Evolutionary conservation across 2,329 filamentous ascomycete species (phyloP), one percentile per base, ranked within the genome.

Genomic region (Penicillium sp.): DNA sequence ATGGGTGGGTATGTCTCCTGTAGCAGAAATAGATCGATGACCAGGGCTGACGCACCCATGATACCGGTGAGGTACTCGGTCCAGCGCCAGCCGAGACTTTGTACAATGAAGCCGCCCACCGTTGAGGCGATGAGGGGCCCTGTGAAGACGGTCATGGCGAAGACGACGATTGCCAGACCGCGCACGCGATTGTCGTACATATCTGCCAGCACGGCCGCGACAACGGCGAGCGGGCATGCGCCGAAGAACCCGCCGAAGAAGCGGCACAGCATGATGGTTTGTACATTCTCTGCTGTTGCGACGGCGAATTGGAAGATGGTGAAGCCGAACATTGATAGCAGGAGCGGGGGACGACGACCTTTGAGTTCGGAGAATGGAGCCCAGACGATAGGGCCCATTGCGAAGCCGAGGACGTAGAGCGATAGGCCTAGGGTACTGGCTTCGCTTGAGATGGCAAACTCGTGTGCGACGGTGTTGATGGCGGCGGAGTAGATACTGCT

Each of bases 401-500:
- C 80, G 63, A 80, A 82, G 3, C 80, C 80, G 9, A 81, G 64
- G 46, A 82, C 72, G 65, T 76, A 80, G 2, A 81, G 64, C 1
- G 72, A 77, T 11, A 78, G 69, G 16, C 76, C 77, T 6, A 79
- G 69, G 11, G 75, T 67, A 4, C 72, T 71, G 10, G 79, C 78
- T 59, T 78, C 75, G 2, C 62, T 66, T 4, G 74, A 74, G 50
- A 92, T 88, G 60, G 79, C 65, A 66, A 87, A 93, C 66, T 87
- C 74, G 2, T 60, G 56, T 4, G 85, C 83, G 11, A 92, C 80
- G 18, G 79, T 70, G 7, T 66, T 64, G 1, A 87, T 91, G 6
- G 88, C 88, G 24, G 87, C 78, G 1, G 88, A 91, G 77, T 91
- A 92, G 69, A 92, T 87, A 74, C 85, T 88, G n/a, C 75, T 77